phyloP scores from a whole-genome alignment of 164 flowering plant species.

The Amborella trichopoda region DNA sequence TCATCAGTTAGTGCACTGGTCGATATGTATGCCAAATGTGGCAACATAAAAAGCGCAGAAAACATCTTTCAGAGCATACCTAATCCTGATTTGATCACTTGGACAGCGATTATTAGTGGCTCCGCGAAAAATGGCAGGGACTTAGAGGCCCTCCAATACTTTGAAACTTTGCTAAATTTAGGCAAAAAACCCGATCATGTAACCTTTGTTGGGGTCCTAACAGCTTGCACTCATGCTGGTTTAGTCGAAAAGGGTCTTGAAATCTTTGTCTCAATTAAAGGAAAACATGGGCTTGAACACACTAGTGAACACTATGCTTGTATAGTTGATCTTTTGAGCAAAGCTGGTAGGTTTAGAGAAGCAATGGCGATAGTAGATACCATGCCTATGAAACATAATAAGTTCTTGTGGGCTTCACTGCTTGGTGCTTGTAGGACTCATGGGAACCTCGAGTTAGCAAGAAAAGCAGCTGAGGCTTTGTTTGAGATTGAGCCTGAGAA shows the following conservation, averaged over 20 bases:
- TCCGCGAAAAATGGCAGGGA: constrained; percentile 23
- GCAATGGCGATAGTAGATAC: constrained; percentile 19
- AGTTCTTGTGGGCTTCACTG: constrained; percentile 25
- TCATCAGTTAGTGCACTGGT: constrained; percentile 18
- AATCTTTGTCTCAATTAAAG: constrained; percentile 17
- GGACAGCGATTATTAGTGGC: constrained; percentile 23
- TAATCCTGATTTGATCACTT: constrained; percentile 18
- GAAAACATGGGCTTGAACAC: constrained; percentile 16
- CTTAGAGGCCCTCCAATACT: constrained; percentile 19
- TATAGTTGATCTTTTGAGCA: constrained; percentile 18
- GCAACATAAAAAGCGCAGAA: constrained; percentile 15
- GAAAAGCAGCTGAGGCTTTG: constrained; percentile 20
- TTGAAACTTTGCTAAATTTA: constrained; percentile 14
- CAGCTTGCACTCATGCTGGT: constrained; percentile 25
- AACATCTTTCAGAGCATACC: constrained; percentile 13
- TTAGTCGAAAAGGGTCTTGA: constrained; percentile 20
- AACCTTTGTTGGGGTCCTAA: constrained; percentile 21
- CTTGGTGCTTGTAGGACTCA: constrained; percentile 22
- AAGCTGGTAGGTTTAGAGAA: constrained; percentile 19
- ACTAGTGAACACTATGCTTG: constrained; percentile 24
- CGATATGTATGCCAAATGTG: constrained; percentile 27
- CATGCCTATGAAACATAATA: constrained; percentile 23
- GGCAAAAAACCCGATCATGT: constrained; percentile 15
- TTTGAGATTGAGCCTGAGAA: constrained; percentile 23
- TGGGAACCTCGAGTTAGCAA: constrained; percentile 17